Base-by-base conservation (phyloP, 495 filamentous ascomycete species). In the Barbatosphaeria neglecta region DNA sequence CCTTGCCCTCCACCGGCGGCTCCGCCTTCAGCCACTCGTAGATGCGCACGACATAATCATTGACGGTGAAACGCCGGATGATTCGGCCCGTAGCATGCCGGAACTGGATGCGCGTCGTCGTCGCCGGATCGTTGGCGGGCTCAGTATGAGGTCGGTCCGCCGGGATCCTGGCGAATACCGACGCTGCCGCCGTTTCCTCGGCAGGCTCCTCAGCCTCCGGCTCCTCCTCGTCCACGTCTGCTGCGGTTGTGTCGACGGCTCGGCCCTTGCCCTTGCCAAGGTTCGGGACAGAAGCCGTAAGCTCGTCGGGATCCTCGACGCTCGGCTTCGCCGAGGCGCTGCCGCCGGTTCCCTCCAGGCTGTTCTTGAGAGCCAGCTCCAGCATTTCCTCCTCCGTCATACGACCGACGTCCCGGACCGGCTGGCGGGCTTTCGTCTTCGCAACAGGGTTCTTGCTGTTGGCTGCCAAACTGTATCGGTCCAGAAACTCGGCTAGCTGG, bases 331-430 rank as follows among this genome's bases (percentile, higher is more conserved):
- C n/a, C n/a, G 53, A 46, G 8, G 43, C 22, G 8, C 52, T 38
- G 37, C 47, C 49, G 41, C 50, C 7, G 20, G 41, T 52, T 13
- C 54, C 43, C 16, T 66, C 80, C 4, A 95, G 69, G 54, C 87
- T 94, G 64, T 92, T 90, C 55, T 86, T 78, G 65, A 98, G 63
- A 0, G 93, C 92, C 73, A 95, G 79, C 61, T 93, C 82, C 56
- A 98, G 72, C 88, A 90, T 90, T 62, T 98, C 88, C 52, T 96
- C 90, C 56, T 98, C 92, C 0, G 87, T 95, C 83, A 98, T 90
- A 6, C 83, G 79, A 41, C 82, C 83, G 22, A 95, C 76, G 53
- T 83, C 84, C 42, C 84, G 70, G 48, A 82, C 75, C 45, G 77
- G 64, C 45, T 70, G 72, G 52, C 87, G 83, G 3, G 80, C 72